Percentiles rank a stretch among this genome's conserved stretches.
phyloP scores from a whole-genome alignment of 106 monocot genomes.

The Narthecium ossifragum region DNA sequence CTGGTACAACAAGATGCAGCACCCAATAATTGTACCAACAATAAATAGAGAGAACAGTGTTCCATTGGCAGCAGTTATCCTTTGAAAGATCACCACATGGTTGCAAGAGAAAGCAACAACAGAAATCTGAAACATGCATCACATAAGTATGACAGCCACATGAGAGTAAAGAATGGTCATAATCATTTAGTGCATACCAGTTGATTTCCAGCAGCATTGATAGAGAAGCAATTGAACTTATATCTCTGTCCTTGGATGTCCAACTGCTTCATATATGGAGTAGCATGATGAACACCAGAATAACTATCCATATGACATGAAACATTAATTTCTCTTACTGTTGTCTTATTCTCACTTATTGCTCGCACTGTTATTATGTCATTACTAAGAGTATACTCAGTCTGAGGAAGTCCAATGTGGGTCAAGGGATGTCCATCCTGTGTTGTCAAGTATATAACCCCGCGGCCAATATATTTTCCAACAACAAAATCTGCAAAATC shows the following conservation, averaged over 20 bases:
- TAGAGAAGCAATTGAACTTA: background rate
- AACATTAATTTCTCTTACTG: background rate
- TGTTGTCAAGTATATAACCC: background rate
- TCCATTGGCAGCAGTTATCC: constrained; percentile 7
- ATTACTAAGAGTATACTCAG: background rate
- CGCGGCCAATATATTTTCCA: background rate
- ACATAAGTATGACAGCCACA: background rate
- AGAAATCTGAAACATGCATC: constrained; percentile 19
- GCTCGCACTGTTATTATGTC: background rate
- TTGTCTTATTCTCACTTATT: background rate
- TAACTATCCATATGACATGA: constrained; percentile 4
- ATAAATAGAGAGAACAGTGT: constrained; percentile 16
- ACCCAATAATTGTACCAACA: constrained; percentile 14
- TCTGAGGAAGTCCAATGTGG: background rate
- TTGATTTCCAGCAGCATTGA: constrained; percentile 13
- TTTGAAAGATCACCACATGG: constrained; percentile 1
- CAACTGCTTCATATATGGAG: background rate
- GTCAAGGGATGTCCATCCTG: background rate
- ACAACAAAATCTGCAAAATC: constrained; percentile 4
- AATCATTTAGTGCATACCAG: constrained; percentile 3
- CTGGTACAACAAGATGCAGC: constrained; percentile 12
- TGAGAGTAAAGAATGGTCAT: background rate
- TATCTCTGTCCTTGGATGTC: background rate
- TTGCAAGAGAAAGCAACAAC: constrained; percentile 8
- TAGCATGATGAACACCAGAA: background rate